Percentiles rank a stretch among this genome's conserved stretches.
phyloP scores from a whole-genome alignment of 805 yeast genomes.

The Lipomyces spencermartinsiae region DNA sequence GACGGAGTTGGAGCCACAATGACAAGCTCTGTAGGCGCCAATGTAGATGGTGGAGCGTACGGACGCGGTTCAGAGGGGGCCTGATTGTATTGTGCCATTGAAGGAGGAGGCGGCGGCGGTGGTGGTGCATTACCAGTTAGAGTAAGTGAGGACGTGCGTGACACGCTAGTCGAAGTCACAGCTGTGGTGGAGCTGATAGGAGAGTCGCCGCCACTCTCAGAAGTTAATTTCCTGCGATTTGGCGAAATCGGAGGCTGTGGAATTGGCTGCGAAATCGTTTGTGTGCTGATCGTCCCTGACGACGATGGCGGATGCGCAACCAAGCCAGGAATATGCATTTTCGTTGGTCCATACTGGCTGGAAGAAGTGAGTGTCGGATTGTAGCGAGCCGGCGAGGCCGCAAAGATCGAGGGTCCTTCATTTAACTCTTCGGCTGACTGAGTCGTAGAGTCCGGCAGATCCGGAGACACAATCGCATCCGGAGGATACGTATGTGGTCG shows the following conservation, averaged over 20 bases:
- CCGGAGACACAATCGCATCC: slow-evolving; percentile 13
- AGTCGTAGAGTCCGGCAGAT: slow-evolving; percentile 17
- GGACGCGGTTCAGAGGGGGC: slow-evolving; percentile 21
- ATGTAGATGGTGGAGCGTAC: slow-evolving; percentile 16
- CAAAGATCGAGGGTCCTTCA: slow-evolving; percentile 30
- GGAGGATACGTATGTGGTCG: slow-evolving; percentile 32
- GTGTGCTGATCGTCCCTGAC: slow-evolving; percentile 1
- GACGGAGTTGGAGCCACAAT: not conserved
- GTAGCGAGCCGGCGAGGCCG: slow-evolving; percentile 6
- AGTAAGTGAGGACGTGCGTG: not conserved
- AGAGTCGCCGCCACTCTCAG: not conserved
- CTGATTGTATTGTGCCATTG: slow-evolving; percentile 15
- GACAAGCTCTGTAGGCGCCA: not conserved
- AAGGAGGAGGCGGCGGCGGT: slow-evolving; percentile 28
- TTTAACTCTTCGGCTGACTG: slow-evolving; percentile 29
- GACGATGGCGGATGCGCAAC: slow-evolving; percentile 9
- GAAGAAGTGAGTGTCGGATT: not conserved
- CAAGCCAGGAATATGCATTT: slow-evolving; percentile 30
- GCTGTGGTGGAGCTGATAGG: not conserved
- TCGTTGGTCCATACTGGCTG: slow-evolving; percentile 27
- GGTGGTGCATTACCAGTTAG: slow-evolving; percentile 1
- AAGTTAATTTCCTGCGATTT: slow-evolving; percentile 15
- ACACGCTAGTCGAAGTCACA: not conserved
- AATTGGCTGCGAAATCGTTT: slow-evolving; percentile 7
- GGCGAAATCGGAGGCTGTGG: slow-evolving; percentile 31